Evolutionary conservation across 2,329 filamentous ascomycete genomes (phyloP).

Genomic region (Lecanosticta acicola): DNA sequence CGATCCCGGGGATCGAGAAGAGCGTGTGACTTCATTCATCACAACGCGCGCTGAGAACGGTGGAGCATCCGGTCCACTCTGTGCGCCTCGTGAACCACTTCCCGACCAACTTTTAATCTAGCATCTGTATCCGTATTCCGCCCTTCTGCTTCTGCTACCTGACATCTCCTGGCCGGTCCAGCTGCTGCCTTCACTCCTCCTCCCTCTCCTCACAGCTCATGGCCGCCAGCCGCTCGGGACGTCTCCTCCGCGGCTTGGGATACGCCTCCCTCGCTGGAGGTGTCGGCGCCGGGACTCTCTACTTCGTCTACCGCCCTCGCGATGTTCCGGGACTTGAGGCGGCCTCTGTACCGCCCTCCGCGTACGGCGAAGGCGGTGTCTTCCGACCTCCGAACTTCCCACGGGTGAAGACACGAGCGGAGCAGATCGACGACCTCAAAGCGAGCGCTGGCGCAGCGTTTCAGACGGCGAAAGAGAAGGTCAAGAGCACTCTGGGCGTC

Average conservation of each 20-base stretch:
- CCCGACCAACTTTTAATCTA: neutral
- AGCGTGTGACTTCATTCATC: neutral
- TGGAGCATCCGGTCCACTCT: neutral
- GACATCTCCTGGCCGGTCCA: neutral
- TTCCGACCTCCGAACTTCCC: constrained; percentile 64
- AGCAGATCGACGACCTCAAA: constrained; percentile 59
- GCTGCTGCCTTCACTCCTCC: constrained; percentile 1
- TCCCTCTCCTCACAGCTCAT: constrained; percentile 14
- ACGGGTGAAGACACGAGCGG: constrained; percentile 54
- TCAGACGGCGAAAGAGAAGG: constrained; percentile 42
- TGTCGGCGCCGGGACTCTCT: constrained; percentile 52
- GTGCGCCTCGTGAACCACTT: neutral
- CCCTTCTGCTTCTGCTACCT: neutral
- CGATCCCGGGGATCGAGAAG: neutral
- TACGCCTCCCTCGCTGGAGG: constrained; percentile 54
- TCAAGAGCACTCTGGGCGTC: constrained; percentile 34
- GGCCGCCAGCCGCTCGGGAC: constrained; percentile 25
- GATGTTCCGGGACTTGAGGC: constrained; percentile 66
- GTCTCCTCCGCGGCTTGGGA: constrained; percentile 51
- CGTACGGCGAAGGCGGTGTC: constrained; percentile 61
- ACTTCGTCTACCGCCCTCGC: constrained; percentile 62
- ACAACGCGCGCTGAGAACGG: neutral
- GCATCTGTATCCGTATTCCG: neutral
- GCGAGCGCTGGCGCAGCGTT: constrained; percentile 43
- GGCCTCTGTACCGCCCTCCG: constrained; percentile 64